These are phyloP conservation scores for Pestalotiopsis sp. DNA, from an alignment of 2,329 filamentous ascomycete genomes.

Conservation along the genomic window DNA sequence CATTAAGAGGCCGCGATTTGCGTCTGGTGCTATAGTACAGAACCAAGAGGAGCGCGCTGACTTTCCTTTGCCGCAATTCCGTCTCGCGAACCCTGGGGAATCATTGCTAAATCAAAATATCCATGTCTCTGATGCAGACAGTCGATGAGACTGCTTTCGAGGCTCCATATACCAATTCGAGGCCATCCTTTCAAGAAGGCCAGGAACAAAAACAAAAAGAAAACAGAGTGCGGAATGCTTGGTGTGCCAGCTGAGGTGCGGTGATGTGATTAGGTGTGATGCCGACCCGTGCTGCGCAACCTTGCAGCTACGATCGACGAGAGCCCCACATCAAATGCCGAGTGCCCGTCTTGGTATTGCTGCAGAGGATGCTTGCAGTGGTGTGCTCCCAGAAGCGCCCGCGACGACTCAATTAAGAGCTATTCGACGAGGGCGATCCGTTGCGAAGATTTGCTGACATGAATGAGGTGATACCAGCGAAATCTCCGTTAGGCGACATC, in stretches of 20 bases:
- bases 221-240: not conserved
- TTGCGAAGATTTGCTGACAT: not conserved
- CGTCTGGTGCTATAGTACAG: constrained; percentile 12
- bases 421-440: not conserved
- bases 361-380: not conserved
- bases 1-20: constrained; percentile 19
- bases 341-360: not conserved
- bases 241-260: not conserved
- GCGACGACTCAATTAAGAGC: not conserved
- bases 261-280: not conserved
- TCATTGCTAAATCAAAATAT: constrained; percentile 2
- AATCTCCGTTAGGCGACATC: not conserved
- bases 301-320: not conserved
- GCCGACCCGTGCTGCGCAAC: not conserved
- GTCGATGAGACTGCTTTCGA: not conserved
- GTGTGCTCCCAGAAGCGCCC: not conserved
- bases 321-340: not conserved
- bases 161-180: not conserved
- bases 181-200: not conserved
- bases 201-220: not conserved
- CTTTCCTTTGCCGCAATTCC: not conserved
- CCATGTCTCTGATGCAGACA: not conserved
- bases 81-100: constrained; percentile 2
- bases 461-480: not conserved
- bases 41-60: not conserved